Conservation (phyloP, 371 early-diverging fungal genomes). For the Actinomortierella wolfii region DNA sequence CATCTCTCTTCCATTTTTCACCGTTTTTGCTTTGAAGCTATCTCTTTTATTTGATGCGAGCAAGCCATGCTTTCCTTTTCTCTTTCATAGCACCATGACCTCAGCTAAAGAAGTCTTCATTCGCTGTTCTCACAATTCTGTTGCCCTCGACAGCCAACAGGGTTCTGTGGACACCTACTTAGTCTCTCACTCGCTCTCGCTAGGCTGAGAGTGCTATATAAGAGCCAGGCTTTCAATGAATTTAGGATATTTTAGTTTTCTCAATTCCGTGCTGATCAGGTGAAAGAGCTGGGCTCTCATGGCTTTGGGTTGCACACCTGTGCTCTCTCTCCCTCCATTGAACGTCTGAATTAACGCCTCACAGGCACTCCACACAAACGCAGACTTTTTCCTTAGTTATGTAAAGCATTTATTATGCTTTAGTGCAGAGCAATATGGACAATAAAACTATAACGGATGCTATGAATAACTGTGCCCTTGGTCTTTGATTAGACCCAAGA, state of each 20-base stretch:
- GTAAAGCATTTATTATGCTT: constrained; percentile 1
- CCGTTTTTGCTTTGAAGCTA: constrained; percentile 3
- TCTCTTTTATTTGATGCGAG: too few species aligned
- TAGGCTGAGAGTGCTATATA: too few species aligned
- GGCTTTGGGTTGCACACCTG: neutral
- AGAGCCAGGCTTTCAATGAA: too few species aligned
- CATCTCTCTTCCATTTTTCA: constrained; percentile 7
- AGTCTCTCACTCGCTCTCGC: too few species aligned
- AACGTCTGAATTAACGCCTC: too few species aligned
- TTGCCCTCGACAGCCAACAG: constrained; percentile 6
- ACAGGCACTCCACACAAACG: too few species aligned
- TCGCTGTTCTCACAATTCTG: neutral
- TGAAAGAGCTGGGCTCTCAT: constrained; percentile 10
- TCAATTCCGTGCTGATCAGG: constrained; percentile 3
- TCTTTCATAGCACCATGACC: neutral
- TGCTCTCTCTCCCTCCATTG: too few species aligned
- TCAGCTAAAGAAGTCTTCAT: neutral
- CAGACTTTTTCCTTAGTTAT: too few species aligned
- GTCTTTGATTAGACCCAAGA: constrained; percentile 2
- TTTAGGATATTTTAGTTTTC: constrained; percentile 1
- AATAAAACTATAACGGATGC: constrained; percentile 12
- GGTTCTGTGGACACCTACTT: too few species aligned
- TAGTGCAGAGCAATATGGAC: constrained; percentile 6
- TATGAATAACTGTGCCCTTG: constrained; percentile 17
- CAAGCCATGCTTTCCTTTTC: too few species aligned